A percentile compares a stretch with the other conserved stretches of the same genome.
phyloP scores from a whole-genome alignment of 306 rosid genomes.

The Vachellia pachyceras region DNA sequence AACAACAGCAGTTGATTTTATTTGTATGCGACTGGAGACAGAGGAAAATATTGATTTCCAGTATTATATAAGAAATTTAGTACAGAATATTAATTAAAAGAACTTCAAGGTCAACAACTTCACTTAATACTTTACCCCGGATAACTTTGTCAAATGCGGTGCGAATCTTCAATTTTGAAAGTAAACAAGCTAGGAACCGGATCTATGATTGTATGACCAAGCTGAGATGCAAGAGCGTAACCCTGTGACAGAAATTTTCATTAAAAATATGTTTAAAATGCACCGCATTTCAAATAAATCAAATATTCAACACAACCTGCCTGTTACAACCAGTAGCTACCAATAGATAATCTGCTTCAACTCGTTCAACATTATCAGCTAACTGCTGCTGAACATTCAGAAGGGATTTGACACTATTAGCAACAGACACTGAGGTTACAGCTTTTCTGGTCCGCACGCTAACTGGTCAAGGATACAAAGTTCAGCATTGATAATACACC shows the following conservation, averaged over 20 bases:
- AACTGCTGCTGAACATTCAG: conserved; percentile 63
- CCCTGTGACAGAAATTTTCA: conserved; percentile 61
- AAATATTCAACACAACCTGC: conserved; percentile 66
- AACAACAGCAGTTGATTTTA: too few relatives aligned
- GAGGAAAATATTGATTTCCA: not conserved
- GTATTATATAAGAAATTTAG: not conserved
- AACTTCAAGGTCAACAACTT: conserved; percentile 36
- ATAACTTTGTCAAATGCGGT: conserved; percentile 65
- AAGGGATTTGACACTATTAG: conserved; percentile 57
- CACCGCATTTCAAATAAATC: conserved; percentile 36
- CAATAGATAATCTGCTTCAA: conserved; percentile 87
- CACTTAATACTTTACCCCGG: conserved; percentile 71
- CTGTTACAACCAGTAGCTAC: conserved; percentile 84
- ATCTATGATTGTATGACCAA: conserved; percentile 89
- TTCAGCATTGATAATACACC: conserved; percentile 45
- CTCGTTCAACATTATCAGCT: conserved; percentile 44
- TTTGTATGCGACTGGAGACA: not conserved
- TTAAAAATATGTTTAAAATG: conserved; percentile 26
- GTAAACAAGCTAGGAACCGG: conserved; percentile 93
- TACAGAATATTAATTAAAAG: conserved; percentile 21
- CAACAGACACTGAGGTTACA: conserved; percentile 62
- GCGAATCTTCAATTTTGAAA: conserved; percentile 79
- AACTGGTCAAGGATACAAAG: conserved; percentile 59
- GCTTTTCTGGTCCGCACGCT: conserved; percentile 78
- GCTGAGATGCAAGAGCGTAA: conserved; percentile 83